phyloP scores from a whole-genome alignment of 768 basidiomycete genomes.

The Ramaria rubella region DNA sequence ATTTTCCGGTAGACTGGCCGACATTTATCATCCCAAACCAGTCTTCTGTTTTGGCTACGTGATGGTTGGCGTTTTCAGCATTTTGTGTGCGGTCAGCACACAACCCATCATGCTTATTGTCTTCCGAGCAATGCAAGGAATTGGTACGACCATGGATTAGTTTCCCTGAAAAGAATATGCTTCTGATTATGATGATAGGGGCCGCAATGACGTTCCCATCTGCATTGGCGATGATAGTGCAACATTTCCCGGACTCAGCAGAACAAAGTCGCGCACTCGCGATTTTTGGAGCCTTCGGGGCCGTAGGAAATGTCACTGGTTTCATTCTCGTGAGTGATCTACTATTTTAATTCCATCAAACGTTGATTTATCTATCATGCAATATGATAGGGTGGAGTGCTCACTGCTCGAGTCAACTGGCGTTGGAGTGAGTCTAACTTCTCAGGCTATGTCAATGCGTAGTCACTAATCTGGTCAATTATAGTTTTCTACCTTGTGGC shows the following conservation, averaged over 20 bases:
- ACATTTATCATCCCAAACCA: conserved; percentile 31
- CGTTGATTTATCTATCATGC: too few species aligned
- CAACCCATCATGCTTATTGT: conserved; percentile 28
- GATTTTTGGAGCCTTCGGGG: conserved; percentile 40
- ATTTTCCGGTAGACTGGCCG: conserved; percentile 32
- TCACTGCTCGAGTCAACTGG: conserved; percentile 7
- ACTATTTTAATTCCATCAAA: not conserved
- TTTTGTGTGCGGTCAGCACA: conserved; percentile 28
- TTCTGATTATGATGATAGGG: conserved; percentile 23
- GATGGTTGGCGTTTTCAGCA: conserved; percentile 24
- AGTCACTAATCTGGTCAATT: not conserved
- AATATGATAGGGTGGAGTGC: conserved; percentile 10
- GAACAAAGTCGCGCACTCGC: conserved; percentile 44
- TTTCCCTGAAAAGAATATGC: not conserved
- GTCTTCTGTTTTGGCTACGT: conserved; percentile 25
- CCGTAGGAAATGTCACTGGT: conserved; percentile 36
- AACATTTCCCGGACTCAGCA: conserved; percentile 40
- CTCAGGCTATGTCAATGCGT: not conserved
- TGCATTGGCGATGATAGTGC: conserved; percentile 43
- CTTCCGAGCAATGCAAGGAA: conserved; percentile 27
- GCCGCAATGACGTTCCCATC: conserved; percentile 49
- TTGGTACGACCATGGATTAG: conserved; percentile 14
- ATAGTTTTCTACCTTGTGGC: conserved; percentile 42
- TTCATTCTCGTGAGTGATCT: conserved; percentile 2
- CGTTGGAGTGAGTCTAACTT: conserved; percentile 4